Percentiles rank a stretch among this genome's conserved stretches.
phyloP scores from a whole-genome alignment of 306 rosid genomes.

The Coriaria nepalensis region DNA sequence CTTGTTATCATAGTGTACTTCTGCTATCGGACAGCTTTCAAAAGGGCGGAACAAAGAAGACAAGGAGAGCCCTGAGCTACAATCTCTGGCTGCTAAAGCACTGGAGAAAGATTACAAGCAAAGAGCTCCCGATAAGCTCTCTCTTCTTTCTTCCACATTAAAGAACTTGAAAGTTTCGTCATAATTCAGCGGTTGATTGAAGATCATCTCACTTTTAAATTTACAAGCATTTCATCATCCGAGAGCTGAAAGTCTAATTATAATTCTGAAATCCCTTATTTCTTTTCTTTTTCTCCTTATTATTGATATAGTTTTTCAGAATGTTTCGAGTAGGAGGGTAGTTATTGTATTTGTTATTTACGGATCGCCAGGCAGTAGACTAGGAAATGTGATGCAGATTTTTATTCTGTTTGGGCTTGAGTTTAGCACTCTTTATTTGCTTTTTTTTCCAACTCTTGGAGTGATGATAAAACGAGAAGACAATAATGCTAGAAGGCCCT shows the following conservation, averaged over 20 bases:
- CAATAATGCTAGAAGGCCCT: too few species aligned
- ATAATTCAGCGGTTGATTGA: slow-evolving; percentile 15
- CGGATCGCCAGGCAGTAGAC: not conserved
- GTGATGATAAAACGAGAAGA: too few species aligned
- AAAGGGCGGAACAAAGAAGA: slow-evolving; percentile 89
- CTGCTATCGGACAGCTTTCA: slow-evolving; percentile 70
- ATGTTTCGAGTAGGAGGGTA: slow-evolving; percentile 1
- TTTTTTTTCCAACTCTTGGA: too few species aligned
- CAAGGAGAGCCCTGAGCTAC: slow-evolving; percentile 74
- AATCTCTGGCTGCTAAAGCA: slow-evolving; percentile 58
- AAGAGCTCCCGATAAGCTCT: slow-evolving; percentile 81
- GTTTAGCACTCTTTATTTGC: too few species aligned
- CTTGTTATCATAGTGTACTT: slow-evolving; percentile 46
- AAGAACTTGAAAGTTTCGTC: slow-evolving; percentile 61
- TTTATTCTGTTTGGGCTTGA: too few species aligned
- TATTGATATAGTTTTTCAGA: not conserved
- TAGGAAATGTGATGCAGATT: slow-evolving; percentile 3
- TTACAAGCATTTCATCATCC: not conserved
- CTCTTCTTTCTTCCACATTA: slow-evolving; percentile 65
- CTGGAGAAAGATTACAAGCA: slow-evolving; percentile 92
- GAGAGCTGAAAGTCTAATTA: not conserved
- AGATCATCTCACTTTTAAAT: not conserved
- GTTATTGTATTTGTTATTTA: slow-evolving; percentile 4
- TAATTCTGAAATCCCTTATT: slow-evolving; percentile 4
- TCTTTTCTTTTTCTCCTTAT: slow-evolving; percentile 2